phyloP scores from a whole-genome alignment of 2,329 filamentous ascomycete species.

The Ceratocystis cubensis region DNA sequence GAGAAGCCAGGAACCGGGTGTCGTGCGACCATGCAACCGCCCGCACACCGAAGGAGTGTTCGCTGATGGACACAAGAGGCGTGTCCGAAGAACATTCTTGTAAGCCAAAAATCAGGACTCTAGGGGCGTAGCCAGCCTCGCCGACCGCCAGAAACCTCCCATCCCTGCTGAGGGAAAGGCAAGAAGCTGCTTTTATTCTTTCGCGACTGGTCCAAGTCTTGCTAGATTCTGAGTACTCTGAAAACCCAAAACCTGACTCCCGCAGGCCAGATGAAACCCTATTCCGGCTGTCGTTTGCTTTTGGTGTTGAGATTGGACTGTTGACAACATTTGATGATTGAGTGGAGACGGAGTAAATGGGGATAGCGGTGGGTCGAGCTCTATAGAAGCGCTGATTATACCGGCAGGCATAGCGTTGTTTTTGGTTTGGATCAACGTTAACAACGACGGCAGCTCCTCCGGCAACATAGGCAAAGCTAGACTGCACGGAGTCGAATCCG shows the following conservation, averaged over 20 bases:
- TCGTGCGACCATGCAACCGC: slow-evolving; percentile 83
- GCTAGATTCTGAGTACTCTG: slow-evolving; percentile 48
- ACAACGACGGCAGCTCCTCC: slow-evolving; percentile 89
- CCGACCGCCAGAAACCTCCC: slow-evolving; percentile 81
- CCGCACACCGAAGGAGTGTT: slow-evolving; percentile 81
- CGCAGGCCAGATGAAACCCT: slow-evolving; percentile 37
- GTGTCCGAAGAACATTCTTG: slow-evolving; percentile 67
- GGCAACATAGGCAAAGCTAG: slow-evolving; percentile 79
- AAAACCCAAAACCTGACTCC: slow-evolving; percentile 35
- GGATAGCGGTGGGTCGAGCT: slow-evolving; percentile 64
- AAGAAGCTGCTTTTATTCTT: slow-evolving; percentile 86
- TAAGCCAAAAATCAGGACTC: slow-evolving; percentile 80
- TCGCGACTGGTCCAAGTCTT: slow-evolving; percentile 82
- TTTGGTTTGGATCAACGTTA: slow-evolving; percentile 53
- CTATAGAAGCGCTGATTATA: slow-evolving; percentile 78
- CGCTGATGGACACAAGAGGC: slow-evolving; percentile 72
- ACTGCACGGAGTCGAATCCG: slow-evolving; percentile 69
- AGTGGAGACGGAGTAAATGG: slow-evolving; percentile 46
- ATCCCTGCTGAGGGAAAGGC: slow-evolving; percentile 76
- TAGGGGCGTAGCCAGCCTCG: slow-evolving; percentile 86
- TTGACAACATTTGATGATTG: slow-evolving; percentile 39
- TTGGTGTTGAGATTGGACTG: slow-evolving; percentile 43
- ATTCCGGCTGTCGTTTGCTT: slow-evolving; percentile 52
- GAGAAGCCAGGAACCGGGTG: slow-evolving; percentile 71
- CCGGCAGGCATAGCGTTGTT: slow-evolving; percentile 17